Evolutionary conservation across 2,329 filamentous ascomycete species (phyloP).

Genomic region (Neoscytalidium dimidiatum): DNA sequence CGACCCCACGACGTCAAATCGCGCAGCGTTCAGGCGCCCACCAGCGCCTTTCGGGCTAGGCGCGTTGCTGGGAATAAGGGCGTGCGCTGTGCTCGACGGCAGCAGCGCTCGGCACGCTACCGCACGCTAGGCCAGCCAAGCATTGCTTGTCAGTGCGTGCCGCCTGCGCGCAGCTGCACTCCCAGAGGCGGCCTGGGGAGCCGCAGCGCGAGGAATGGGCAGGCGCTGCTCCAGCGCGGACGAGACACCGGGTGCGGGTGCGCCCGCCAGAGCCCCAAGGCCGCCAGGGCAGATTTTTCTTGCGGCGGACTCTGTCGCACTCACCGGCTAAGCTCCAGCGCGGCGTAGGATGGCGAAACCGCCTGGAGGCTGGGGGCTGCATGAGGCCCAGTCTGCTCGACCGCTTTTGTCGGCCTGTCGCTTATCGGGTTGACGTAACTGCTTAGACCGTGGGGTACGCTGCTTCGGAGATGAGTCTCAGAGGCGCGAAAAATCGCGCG

Average conservation of each 20-base stretch:
- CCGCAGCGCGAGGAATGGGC: slow-evolving; percentile 3
- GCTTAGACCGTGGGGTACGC: slow-evolving; percentile 13
- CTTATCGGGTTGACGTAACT: slow-evolving; percentile 19
- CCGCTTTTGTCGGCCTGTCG: slow-evolving; percentile 18
- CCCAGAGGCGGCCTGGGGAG: background rate
- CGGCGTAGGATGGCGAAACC: slow-evolving; percentile 16
- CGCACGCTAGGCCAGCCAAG: slow-evolving; percentile 5
- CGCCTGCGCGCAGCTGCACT: slow-evolving; percentile 3
- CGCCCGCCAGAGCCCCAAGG: slow-evolving; percentile 7
- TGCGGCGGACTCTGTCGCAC: background rate
- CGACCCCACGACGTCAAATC: slow-evolving; percentile 17
- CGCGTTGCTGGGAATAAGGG: slow-evolving; percentile 7
- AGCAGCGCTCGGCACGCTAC: slow-evolving; percentile 5
- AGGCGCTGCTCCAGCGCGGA: background rate
- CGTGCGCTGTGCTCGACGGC: background rate
- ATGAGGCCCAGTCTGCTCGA: slow-evolving; percentile 18
- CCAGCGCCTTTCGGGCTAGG: slow-evolving; percentile 6
- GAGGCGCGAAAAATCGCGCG: slow-evolving; percentile 19
- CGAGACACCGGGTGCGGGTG: background rate
- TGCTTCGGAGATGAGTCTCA: slow-evolving; percentile 15
- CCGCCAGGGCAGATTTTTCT: background rate
- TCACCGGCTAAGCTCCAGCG: slow-evolving; percentile 9
- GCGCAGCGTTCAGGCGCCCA: slow-evolving; percentile 18
- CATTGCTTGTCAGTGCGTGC: slow-evolving; percentile 8
- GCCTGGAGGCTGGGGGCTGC: slow-evolving; percentile 7